These are phyloP conservation scores for Nakaseomyces kungkrabaensis DNA, from an alignment of 1,139 yeast species.

Conservation along the genomic window DNA sequence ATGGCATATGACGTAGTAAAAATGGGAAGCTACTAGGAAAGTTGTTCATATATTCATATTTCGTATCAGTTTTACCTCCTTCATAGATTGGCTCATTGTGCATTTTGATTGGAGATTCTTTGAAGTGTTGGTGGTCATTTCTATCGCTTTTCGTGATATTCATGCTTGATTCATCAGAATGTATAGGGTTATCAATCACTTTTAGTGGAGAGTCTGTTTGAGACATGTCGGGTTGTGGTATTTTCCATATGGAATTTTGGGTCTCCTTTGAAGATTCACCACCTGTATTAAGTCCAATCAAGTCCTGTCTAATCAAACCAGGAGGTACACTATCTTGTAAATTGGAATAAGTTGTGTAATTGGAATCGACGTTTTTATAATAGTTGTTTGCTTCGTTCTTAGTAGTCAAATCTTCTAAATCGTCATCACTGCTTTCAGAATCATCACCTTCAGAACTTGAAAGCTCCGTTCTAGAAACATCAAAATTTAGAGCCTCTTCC, in stretches of 20 bases:
- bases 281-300: neutral
- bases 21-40: constrained; percentile 36
- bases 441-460: constrained; percentile 31
- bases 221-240: constrained; percentile 14
- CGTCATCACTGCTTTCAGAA: constrained; percentile 24
- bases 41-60: constrained; percentile 3
- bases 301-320: constrained; percentile 10
- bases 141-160: neutral
- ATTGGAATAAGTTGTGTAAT: constrained; percentile 6
- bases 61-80: neutral
- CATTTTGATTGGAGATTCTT: neutral
- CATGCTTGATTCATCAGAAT: constrained; percentile 1
- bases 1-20: constrained; percentile 50
- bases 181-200: constrained; percentile 8
- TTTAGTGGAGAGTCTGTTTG: constrained; percentile 17
- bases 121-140: neutral
- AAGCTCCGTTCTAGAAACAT: constrained; percentile 22
- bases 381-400: neutral
- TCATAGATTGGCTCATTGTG: neutral
- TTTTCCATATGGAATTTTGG: constrained; percentile 21
- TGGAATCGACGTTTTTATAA: constrained; percentile 20
- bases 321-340: constrained; percentile 14
- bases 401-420: neutral
- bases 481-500: constrained; percentile 27
- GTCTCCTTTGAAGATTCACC: constrained; percentile 12